Conservation (phyloP, 202 grass and related monocot species). For the Musa balbisiana region DNA sequence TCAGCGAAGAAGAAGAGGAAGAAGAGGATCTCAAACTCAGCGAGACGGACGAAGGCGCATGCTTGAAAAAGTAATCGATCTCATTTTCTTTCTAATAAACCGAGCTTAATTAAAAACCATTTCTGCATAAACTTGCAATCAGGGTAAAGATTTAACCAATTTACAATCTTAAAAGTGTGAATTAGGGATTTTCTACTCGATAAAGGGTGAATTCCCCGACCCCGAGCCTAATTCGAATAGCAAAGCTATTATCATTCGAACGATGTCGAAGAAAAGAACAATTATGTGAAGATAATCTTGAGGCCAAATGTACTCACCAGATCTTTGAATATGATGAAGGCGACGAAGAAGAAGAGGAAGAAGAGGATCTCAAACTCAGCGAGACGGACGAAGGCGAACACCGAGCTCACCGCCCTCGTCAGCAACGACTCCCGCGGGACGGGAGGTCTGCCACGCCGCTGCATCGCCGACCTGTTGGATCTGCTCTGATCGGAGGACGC, state of each 20-base stretch:
- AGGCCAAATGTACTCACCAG: slow-evolving; percentile 39
- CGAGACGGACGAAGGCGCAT: too few relatives aligned
- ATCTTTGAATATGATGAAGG: slow-evolving; percentile 84
- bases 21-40: too few relatives aligned
- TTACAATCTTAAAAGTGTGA: too few relatives aligned
- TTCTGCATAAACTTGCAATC: too few relatives aligned
- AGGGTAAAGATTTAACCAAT: too few relatives aligned
- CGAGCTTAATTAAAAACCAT: too few relatives aligned
- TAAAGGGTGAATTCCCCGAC: too few relatives aligned
- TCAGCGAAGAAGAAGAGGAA: too few relatives aligned
- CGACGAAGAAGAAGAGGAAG: slow-evolving; percentile 82
- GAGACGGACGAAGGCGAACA: slow-evolving; percentile 73
- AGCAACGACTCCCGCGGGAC: slow-evolving; percentile 29
- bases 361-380: slow-evolving; percentile 98
- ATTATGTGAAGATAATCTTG: neutral
- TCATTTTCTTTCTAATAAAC: too few relatives aligned
- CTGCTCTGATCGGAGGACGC: too few relatives aligned
- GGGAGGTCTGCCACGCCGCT: slow-evolving; percentile 17
- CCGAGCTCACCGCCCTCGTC: slow-evolving; percentile 55
- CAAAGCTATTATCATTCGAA: neutral
- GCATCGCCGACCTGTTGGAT: slow-evolving; percentile 35
- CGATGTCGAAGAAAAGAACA: neutral
- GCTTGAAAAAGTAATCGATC: too few relatives aligned
- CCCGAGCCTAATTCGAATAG: neutral
- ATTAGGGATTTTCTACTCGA: too few relatives aligned